These are phyloP conservation scores for Aspergillus coremiiformis DNA, from an alignment of 495 filamentous ascomycete genomes.

Conservation along the genomic window DNA sequence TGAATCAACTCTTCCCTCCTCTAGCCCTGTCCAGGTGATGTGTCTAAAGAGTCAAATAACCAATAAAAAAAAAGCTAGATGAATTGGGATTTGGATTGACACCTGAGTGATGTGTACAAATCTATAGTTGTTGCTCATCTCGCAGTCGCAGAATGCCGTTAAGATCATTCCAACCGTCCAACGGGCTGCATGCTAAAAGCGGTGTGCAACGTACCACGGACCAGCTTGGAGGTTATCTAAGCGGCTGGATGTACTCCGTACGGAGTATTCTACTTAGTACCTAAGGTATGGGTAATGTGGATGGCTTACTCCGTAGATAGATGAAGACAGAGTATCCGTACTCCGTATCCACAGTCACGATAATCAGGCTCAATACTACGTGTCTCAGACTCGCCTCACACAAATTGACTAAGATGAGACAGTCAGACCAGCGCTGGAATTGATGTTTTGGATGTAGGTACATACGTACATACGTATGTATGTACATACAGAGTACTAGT, in stretches of 20 bases:
- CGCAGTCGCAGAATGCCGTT: neutral
- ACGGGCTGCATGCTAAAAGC: constrained; percentile 16
- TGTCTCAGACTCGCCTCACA: neutral
- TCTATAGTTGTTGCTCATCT: neutral
- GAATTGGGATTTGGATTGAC: neutral
- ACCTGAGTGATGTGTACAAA: constrained; percentile 1
- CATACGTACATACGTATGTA: neutral
- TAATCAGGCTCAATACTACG: neutral
- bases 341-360: neutral
- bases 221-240: too few relatives aligned
- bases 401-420: neutral
- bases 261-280: neutral
- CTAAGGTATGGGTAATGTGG: too few relatives aligned
- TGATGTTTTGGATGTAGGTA: too few relatives aligned
- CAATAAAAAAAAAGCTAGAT: neutral
- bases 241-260: too few relatives aligned
- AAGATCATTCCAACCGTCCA: too few relatives aligned
- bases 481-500: too few relatives aligned
- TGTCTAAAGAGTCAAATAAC: neutral
- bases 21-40: constrained; percentile 20
- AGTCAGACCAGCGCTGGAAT: neutral
- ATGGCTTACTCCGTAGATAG: too few relatives aligned
- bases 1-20: neutral
- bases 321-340: too few relatives aligned
- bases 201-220: constrained; percentile 9